phyloP scores from a whole-genome alignment of 495 filamentous ascomycete genomes.

The Aspergillus sclerotiicarbonarius region DNA sequence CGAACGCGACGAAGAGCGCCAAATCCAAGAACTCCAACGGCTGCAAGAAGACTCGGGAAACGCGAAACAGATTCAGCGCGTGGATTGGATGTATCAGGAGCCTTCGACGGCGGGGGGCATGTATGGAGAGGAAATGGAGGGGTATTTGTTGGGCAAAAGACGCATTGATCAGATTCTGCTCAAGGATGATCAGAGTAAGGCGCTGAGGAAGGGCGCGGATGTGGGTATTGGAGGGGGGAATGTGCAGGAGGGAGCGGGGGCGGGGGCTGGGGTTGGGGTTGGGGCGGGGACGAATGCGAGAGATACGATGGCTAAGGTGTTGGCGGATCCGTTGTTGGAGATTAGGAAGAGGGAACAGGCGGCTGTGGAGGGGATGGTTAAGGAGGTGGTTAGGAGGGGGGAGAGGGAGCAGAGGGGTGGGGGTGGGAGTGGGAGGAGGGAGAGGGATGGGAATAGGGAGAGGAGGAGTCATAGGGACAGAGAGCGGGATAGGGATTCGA shows the following conservation, averaged over 20 bases:
- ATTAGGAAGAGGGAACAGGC: constrained; percentile 93
- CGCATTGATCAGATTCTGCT: constrained; percentile 81
- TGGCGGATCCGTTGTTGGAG: constrained; percentile 84
- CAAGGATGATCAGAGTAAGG: constrained; percentile 77
- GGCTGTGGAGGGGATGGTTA: constrained; percentile 85
- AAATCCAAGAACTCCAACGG: constrained; percentile 85
- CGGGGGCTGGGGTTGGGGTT: constrained; percentile 57
- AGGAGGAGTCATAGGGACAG: constrained; percentile 33
- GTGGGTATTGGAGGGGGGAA: constrained; percentile 55
- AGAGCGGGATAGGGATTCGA: constrained; percentile 25
- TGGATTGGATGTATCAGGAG: constrained; percentile 98
- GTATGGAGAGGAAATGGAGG: constrained; percentile 90
- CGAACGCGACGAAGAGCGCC: constrained; percentile 90
- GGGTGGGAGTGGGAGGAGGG: constrained; percentile 19
- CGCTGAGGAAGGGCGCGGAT: constrained; percentile 76
- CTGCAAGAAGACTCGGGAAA: constrained; percentile 89
- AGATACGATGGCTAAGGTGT: constrained; percentile 79
- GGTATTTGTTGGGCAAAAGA: constrained; percentile 87
- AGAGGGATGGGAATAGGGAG: constrained; percentile 20
- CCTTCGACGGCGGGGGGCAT: constrained; percentile 76
- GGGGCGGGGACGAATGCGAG: constrained; percentile 65
- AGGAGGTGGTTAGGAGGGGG: constrained; percentile 64
- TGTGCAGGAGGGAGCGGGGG: constrained; percentile 43
- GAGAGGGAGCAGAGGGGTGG: constrained; percentile 18
- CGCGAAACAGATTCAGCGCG: constrained; percentile 66